These are phyloP conservation scores for Trichoderma asperelloides DNA, from an alignment of 495 filamentous ascomycete species.

Conservation along the genomic window DNA sequence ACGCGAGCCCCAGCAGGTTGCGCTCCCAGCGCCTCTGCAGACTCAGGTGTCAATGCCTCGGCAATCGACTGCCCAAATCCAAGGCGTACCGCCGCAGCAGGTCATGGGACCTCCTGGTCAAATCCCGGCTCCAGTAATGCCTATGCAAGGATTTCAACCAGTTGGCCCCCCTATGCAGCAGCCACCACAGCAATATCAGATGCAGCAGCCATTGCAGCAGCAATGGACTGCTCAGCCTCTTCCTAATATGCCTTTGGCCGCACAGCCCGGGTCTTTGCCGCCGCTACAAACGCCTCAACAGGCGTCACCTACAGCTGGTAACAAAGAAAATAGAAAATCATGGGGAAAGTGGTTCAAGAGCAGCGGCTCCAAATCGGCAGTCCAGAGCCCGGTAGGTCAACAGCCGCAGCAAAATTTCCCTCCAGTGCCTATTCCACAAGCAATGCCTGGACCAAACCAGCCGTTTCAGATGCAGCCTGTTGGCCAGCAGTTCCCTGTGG, in stretches of 20 bases:
- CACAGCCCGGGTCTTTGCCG: not conserved
- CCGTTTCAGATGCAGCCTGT: not conserved
- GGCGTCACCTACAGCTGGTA: not conserved
- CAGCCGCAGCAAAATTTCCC: not conserved
- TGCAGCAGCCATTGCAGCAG: not conserved
- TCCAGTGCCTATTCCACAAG: not conserved
- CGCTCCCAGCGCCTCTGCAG: not conserved
- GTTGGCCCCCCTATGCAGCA: not conserved
- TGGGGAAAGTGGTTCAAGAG: conserved; percentile 9
- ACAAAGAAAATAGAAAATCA: conserved; percentile 4
- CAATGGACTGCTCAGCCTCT: not conserved
- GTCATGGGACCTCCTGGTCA: not conserved
- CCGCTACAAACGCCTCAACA: not conserved
- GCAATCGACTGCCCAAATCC: not conserved
- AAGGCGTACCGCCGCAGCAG: not conserved
- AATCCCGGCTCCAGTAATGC: not conserved
- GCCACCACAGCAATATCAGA: not conserved
- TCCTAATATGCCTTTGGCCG: not conserved
- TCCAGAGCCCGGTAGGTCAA: not conserved
- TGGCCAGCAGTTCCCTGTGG: not conserved
- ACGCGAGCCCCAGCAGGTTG: not conserved
- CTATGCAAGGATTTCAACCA: conserved; percentile 1
- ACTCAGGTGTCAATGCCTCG: not conserved
- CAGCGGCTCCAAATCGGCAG: not conserved
- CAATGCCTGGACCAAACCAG: not conserved